A percentile compares a stretch with the other conserved stretches of the same genome.
phyloP scores from a whole-genome alignment of 2,329 filamentous ascomycete genomes.

The Microdochium paspali region DNA sequence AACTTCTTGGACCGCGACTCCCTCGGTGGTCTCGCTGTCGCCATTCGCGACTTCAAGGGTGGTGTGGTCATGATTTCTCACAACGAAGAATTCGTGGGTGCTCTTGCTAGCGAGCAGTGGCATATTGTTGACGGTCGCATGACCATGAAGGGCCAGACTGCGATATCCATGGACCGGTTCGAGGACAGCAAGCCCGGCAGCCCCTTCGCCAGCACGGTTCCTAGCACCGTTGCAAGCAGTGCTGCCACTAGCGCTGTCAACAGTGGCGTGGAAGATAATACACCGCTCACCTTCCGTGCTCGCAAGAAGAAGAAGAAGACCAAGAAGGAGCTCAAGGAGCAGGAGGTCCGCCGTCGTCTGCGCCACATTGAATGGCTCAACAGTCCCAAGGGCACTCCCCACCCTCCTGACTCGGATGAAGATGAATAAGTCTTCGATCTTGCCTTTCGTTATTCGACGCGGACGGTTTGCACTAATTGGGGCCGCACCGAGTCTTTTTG shows the following conservation, averaged over 20 bases:
- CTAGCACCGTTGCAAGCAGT: constrained; percentile 50
- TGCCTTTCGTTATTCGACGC: neutral
- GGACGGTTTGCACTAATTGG: neutral
- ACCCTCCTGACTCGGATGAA: constrained; percentile 69
- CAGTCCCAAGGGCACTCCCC: constrained; percentile 74
- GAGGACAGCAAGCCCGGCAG: constrained; percentile 67
- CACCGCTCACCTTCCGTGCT: constrained; percentile 75
- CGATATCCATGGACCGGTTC: constrained; percentile 72
- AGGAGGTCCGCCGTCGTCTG: constrained; percentile 75
- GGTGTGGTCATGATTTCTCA: constrained; percentile 99
- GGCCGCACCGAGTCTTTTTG: neutral
- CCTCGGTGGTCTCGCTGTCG: constrained; percentile 90
- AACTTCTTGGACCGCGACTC: constrained; percentile 99
- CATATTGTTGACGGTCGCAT: constrained; percentile 84
- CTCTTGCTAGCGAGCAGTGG: constrained; percentile 93
- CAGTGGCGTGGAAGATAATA: constrained; percentile 74
- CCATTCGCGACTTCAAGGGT: constrained; percentile 95
- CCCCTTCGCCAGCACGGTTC: constrained; percentile 42
- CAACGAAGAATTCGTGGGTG: constrained; percentile 97
- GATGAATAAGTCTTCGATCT: constrained; percentile 27
- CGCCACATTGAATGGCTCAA: constrained; percentile 82
- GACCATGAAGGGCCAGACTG: constrained; percentile 69
- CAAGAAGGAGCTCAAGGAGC: constrained; percentile 90
- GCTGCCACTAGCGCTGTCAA: constrained; percentile 58
- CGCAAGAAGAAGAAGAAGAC: constrained; percentile 99